A percentile compares a stretch with the other conserved stretches of the same genome.
Evolutionary conservation across 192 early-diverging fungal genomes (phyloP).

Genomic region (Backusella macrospora): DNA sequence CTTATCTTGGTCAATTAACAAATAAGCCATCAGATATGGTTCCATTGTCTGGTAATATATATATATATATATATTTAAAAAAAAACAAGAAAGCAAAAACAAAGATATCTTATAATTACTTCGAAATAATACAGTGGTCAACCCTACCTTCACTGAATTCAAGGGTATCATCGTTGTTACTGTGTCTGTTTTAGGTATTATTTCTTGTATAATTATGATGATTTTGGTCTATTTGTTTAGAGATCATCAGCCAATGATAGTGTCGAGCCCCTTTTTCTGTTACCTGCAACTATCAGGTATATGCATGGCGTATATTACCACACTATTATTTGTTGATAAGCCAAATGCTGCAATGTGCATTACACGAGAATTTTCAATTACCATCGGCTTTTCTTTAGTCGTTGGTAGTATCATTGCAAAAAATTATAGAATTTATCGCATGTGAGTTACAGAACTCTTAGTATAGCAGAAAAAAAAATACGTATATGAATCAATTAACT

Average conservation of each 20-base stretch:
- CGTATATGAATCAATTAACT: neutral
- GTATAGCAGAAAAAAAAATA: neutral
- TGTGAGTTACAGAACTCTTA: constrained; percentile 22
- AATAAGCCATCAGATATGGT: constrained; percentile 33
- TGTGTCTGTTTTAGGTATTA: constrained; percentile 37
- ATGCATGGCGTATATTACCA: constrained; percentile 36
- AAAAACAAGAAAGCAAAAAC: neutral
- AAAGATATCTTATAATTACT: neutral
- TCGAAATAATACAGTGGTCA: constrained; percentile 25
- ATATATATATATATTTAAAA: neutral
- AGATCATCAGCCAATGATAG: constrained; percentile 43
- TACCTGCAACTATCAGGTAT: constrained; percentile 47
- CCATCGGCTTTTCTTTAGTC: constrained; percentile 45
- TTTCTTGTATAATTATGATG: constrained; percentile 39
- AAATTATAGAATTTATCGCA: constrained; percentile 49
- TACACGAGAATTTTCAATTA: constrained; percentile 36
- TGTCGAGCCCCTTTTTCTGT: constrained; percentile 50
- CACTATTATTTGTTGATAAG: constrained; percentile 40
- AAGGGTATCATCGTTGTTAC: constrained; percentile 36
- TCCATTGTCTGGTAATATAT: neutral
- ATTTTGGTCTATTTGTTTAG: constrained; percentile 40
- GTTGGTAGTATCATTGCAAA: constrained; percentile 55
- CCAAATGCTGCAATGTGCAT: constrained; percentile 36
- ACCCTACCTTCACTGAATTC: constrained; percentile 30
- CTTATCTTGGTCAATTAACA: constrained; percentile 42